Base-by-base conservation (phyloP, 257 asterid species). In the Penstemon eatonii region DNA sequence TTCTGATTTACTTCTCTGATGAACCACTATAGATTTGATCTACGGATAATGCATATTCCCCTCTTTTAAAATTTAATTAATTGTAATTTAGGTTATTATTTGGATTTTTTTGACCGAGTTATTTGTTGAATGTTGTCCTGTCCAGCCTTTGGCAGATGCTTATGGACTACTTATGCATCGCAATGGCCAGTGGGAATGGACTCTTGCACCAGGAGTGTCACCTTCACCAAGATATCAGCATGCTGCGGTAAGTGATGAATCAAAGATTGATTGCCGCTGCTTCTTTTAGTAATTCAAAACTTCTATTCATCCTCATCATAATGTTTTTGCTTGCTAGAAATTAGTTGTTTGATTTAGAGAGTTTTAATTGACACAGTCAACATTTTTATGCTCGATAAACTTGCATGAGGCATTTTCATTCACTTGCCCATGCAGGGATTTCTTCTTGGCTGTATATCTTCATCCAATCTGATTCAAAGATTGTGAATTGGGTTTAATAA, bases 181-280 rank as follows among this genome's bases (percentile, higher is more conserved):
- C 79, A 94, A 83, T 83, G 99, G 96, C 49, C 81, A 83, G 64
- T 94, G 99, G 99, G 99, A 91, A 73, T 94, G 99, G 99, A 94
- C 99, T 75, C 96, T 86, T 70, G 97, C 99, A 57, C 99, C 99
- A 33, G 99, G 99, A 73, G 95, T 93, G 55, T 88, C 97, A 67
- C 97, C 99, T 75, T 86, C 99, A 2, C 77, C 96, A 25, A 88
- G 97, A 75, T 93, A 93, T 84, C 96, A 93, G 76, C 99, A 93
- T 88, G 99, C 99, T 53, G 87, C 97, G 79, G 97, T 93, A 81
- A 85, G 96, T 82, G 57, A 66, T 61, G 47, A 57, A 55, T 46
- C 33, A 25, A 25, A 47, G 54, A 18, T 55, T 58, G 53, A 56
- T 56, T 50, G 47, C 69, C 70, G 33, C 33, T 25, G 33, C 33